Base-by-base conservation (phyloP, 768 basidiomycete species). In the Amanita polypyramis region DNA sequence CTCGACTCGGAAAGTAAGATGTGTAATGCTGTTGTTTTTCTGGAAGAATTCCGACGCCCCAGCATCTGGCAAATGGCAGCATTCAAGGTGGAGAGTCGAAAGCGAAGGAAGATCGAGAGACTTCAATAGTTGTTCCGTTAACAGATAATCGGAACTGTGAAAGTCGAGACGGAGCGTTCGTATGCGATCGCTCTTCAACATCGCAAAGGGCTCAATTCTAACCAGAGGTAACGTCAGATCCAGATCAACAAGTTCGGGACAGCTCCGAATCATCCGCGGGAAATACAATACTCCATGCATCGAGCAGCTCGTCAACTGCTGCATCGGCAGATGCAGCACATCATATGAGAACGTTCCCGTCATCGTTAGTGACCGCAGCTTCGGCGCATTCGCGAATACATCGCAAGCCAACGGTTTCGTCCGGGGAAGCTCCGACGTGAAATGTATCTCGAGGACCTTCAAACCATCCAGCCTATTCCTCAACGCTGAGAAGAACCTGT, bases 1-100 rank as follows among this genome's bases (percentile, higher is more conserved):
- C 21, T 47, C 32, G 9, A 47, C 45, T 10, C 45, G 21, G 10
- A 47, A 47, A n/a, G 45, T 47, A n/a, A 47, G 45, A 35, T 47
- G 45, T 3, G 45, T 47, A 15, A 47, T 47, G 14, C 35, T 37
- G n/a, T 27, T 47, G 14, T 47, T 47, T 20, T 20, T 47, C 36
- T 39, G 37, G 45, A 47, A 47, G 19, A 47, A 47, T 23, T 47
- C 15, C 21, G 21, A 7, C 14, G 27, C 37, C 23, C 36, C 36
- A 11, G 17, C 37, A 15, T 19, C 37, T 4, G 46, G 46, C 15
- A 47, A 9, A 37, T 47, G 45, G 9, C 38, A 36, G 25, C 45
- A 47, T 23, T 47, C 46, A 15, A 47, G 37, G 25, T 47, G 25
- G 15, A 47, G 46, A 12, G 29, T 39, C 20, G 46, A 21, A 15